phyloP scores from a whole-genome alignment of 441 rosid genomes.

The Croton laevigatus region DNA sequence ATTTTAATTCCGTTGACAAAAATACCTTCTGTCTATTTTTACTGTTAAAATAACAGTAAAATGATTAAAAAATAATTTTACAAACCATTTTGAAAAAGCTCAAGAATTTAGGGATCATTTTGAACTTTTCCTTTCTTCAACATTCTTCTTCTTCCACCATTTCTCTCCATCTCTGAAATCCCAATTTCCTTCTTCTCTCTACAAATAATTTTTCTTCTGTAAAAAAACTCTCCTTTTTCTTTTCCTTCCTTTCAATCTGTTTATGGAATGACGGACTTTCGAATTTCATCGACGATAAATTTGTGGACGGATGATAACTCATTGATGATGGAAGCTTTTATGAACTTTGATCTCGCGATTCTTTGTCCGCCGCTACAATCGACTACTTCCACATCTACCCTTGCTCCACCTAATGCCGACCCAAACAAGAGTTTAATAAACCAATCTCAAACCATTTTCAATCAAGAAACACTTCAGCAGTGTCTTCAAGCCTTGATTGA shows the following conservation, averaged over 20 bases:
- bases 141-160: neutral
- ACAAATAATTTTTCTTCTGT: too few relatives aligned
- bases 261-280: slow-evolving; percentile 50
- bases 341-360: slow-evolving; percentile 64
- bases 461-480: slow-evolving; percentile 86
- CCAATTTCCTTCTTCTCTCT: neutral
- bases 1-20: too few relatives aligned
- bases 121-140: too few relatives aligned
- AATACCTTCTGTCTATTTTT: too few relatives aligned
- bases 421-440: slow-evolving; percentile 1
- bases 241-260: slow-evolving; percentile 1
- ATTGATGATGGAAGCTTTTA: slow-evolving; percentile 91
- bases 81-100: too few relatives aligned
- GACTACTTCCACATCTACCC: slow-evolving; percentile 35
- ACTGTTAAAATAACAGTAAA: too few relatives aligned
- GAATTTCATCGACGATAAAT: slow-evolving; percentile 58
- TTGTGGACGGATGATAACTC: slow-evolving; percentile 80
- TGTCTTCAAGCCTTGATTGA: slow-evolving; percentile 85
- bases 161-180: neutral
- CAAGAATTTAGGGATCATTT: too few relatives aligned
- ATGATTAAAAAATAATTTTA: too few relatives aligned
- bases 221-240: neutral
- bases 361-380: slow-evolving; percentile 63
- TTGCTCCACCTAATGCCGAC: slow-evolving; percentile 23
- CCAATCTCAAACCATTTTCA: slow-evolving; percentile 35